Percentiles rank a stretch among this genome's conserved stretches.
Conservation (phyloP, 2,329 filamentous ascomycete genomes). For the Ceratocystis cacaofunesta region DNA sequence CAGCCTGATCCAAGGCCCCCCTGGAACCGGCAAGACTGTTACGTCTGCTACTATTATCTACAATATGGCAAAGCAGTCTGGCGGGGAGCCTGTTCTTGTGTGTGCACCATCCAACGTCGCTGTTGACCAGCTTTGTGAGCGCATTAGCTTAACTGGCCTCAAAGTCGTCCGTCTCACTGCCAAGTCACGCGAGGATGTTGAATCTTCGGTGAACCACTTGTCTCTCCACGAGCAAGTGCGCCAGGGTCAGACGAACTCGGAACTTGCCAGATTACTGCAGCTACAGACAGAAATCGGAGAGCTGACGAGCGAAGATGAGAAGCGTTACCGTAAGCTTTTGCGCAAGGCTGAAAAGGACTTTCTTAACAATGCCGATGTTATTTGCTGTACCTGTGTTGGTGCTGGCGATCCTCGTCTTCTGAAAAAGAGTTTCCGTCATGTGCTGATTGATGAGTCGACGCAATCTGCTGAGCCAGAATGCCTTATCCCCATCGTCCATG, state of each 20-base stretch:
- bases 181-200: conserved; percentile 95
- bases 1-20: conserved; percentile 90
- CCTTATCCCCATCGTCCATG: conserved; percentile 93
- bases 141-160: conserved; percentile 82
- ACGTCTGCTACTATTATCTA: conserved; percentile 98
- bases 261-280: conserved; percentile 81
- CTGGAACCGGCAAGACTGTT: conserved; percentile 95
- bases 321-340: conserved; percentile 94
- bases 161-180: conserved; percentile 98
- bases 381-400: conserved; percentile 97
- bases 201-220: conserved; percentile 92
- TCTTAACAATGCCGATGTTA: conserved; percentile 85
- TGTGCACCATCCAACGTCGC: conserved; percentile 97
- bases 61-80: conserved; percentile 88
- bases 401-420: conserved; percentile 87
- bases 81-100: conserved; percentile 72
- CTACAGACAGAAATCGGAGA: conserved; percentile 86
- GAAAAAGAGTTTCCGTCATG: conserved; percentile 97
- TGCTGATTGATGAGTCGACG: conserved; percentile 94
- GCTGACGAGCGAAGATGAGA: conserved; percentile 88
- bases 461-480: conserved; percentile 97
- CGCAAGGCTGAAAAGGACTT: conserved; percentile 91
- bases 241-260: conserved; percentile 91
- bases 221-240: conserved; percentile 94
- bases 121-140: conserved; percentile 94